These are phyloP conservation scores for Verticillium nonalfalfae DNA, from an alignment of 2,329 filamentous ascomycete genomes.

Conservation along the genomic window DNA sequence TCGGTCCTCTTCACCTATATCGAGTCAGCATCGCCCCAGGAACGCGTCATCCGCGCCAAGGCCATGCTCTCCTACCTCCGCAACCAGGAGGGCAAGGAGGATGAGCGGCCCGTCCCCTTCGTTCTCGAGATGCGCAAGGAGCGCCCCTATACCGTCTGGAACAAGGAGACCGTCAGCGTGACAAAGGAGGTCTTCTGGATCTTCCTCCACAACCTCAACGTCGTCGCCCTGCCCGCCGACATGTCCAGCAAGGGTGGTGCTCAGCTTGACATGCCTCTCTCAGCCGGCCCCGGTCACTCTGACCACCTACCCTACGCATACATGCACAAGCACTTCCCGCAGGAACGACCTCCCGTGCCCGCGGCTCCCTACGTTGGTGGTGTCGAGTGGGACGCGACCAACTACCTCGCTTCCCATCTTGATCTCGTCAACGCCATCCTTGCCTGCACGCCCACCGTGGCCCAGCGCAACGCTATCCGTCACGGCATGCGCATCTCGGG, in stretches of 20 bases:
- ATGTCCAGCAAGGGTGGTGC: slow-evolving; percentile 21
- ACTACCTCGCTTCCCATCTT: slow-evolving; percentile 87
- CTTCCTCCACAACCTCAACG: slow-evolving; percentile 89
- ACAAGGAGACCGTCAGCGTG: slow-evolving; percentile 84
- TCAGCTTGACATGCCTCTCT: slow-evolving; percentile 7
- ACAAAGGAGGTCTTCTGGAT: slow-evolving; percentile 99
- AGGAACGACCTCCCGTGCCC: slow-evolving; percentile 80
- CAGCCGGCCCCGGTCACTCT: slow-evolving; percentile 22
- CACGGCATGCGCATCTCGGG: slow-evolving; percentile 73
- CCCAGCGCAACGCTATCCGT: slow-evolving; percentile 74
- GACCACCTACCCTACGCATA: slow-evolving; percentile 45
- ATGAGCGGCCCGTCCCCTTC: slow-evolving; percentile 72
- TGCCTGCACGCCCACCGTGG: slow-evolving; percentile 64
- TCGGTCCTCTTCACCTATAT: slow-evolving; percentile 87
- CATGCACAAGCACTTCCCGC: slow-evolving; percentile 71
- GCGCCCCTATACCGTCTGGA: slow-evolving; percentile 89
- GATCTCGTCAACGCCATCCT: slow-evolving; percentile 89
- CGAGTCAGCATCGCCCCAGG: slow-evolving; percentile 53
- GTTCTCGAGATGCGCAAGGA: slow-evolving; percentile 84
- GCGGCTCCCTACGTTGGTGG: slow-evolving; percentile 94
- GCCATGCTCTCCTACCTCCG: slow-evolving; percentile 74
- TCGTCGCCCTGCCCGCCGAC: slow-evolving; percentile 60
- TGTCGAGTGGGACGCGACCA: slow-evolving; percentile 98
- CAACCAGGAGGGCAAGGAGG: slow-evolving; percentile 71
- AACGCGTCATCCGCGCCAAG: slow-evolving; percentile 62